These are phyloP conservation scores for Malassezia equina DNA, from an alignment of 1,284 basidiomycete species.

Conservation along the genomic window DNA sequence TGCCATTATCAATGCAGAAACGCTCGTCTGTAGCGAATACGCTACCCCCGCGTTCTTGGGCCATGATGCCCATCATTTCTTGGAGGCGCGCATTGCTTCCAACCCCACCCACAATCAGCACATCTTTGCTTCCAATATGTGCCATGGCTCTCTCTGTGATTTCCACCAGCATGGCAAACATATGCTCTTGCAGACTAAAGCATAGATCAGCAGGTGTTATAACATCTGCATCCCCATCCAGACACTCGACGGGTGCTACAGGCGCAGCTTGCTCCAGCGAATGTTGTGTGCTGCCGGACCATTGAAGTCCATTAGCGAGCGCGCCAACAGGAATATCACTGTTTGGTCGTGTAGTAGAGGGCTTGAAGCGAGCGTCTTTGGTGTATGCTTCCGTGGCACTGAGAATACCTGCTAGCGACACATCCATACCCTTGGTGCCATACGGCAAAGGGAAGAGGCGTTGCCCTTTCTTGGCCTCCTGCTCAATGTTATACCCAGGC, in stretches of 20 bases:
- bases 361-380: slow-evolving; percentile 33
- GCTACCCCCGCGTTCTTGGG: slow-evolving; percentile 70
- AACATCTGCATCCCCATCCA: slow-evolving; percentile 18
- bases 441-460: slow-evolving; percentile 77
- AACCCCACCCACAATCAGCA: slow-evolving; percentile 93
- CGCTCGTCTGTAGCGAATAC: slow-evolving; percentile 95
- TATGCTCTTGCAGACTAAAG: slow-evolving; percentile 91
- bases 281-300: slow-evolving; percentile 19
- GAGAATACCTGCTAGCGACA: slow-evolving; percentile 85
- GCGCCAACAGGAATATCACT: slow-evolving; percentile 23
- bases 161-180: slow-evolving; percentile 97
- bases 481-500: slow-evolving; percentile 98
- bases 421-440: slow-evolving; percentile 97
- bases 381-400: slow-evolving; percentile 78
- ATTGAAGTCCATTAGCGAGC: slow-evolving; percentile 34
- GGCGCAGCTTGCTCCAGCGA: neutral
- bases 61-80: slow-evolving; percentile 99
- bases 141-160: slow-evolving; percentile 99
- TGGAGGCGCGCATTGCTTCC: slow-evolving; percentile 79
- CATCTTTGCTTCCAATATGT: slow-evolving; percentile 89
- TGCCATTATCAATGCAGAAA: slow-evolving; percentile 98
- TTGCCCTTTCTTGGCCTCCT: slow-evolving; percentile 73
- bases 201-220: slow-evolving; percentile 91
- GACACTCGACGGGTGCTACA: slow-evolving; percentile 15
- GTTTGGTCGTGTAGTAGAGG: slow-evolving; percentile 5